These are phyloP conservation scores for Fusarium nygamai DNA, from an alignment of 2,329 filamentous ascomycete species.

Conservation along the genomic window DNA sequence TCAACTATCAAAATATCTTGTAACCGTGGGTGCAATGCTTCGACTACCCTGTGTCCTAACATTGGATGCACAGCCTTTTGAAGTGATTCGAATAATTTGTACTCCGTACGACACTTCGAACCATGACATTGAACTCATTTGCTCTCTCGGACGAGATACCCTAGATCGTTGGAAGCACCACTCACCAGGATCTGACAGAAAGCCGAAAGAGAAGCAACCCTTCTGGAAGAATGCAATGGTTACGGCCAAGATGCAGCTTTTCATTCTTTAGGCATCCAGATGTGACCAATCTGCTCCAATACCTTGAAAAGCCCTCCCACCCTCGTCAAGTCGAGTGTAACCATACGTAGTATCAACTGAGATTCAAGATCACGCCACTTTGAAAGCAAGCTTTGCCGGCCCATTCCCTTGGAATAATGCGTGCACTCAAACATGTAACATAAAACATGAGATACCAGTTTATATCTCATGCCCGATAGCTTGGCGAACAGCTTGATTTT, in stretches of 20 bases:
- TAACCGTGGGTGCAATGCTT: not conserved
- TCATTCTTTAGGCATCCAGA: not conserved
- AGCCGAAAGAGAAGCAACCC: not conserved
- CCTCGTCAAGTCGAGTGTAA: not conserved
- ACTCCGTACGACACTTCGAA: not conserved
- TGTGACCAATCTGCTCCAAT: not conserved
- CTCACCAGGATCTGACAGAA: not conserved
- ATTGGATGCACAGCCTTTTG: not conserved
- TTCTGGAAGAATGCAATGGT: not conserved
- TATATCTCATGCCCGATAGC: not conserved
- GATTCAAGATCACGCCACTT: not conserved
- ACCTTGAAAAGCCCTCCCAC: not conserved
- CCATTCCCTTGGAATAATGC: not conserved
- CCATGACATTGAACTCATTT: not conserved
- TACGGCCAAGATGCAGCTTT: not conserved
- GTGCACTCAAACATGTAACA: not conserved
- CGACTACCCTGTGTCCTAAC: not conserved
- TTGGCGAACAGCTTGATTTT: slow-evolving; percentile 3
- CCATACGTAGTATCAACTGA: not conserved
- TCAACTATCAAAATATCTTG: not conserved
- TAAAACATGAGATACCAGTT: not conserved
- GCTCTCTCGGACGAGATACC: not conserved
- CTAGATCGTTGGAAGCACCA: not conserved
- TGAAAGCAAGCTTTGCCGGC: not conserved
- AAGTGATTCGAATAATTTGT: not conserved